Evolutionary conservation across 805 yeast species (phyloP).

Genomic region (Vanderwaltozyma tropicalis): DNA sequence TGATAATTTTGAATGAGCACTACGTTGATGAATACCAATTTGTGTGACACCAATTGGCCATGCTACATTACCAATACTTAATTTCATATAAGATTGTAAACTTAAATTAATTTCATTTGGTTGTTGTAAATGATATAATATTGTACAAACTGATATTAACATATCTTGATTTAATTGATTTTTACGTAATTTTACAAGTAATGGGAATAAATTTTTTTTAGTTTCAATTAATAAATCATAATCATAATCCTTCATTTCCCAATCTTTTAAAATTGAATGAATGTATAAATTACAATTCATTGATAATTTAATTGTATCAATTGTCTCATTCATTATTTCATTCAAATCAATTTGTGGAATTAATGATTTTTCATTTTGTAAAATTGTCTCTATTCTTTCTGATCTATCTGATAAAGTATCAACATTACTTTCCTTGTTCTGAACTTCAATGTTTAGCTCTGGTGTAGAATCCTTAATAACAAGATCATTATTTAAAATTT

Average conservation of each 20-base stretch:
- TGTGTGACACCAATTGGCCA: constrained; percentile 85
- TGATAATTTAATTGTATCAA: constrained; percentile 21
- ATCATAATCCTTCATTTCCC: constrained; percentile 26
- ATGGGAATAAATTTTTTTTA: constrained; percentile 39
- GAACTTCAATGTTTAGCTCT: too few species aligned
- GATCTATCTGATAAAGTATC: too few species aligned
- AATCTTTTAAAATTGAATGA: constrained; percentile 27
- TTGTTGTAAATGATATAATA: constrained; percentile 50
- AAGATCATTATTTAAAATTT: too few species aligned
- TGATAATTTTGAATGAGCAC: constrained; percentile 40
- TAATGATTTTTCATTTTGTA: constrained; percentile 7
- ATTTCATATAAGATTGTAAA: constrained; percentile 56
- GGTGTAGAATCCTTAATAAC: too few species aligned
- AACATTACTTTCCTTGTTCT: too few species aligned
- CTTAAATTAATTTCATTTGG: constrained; percentile 18
- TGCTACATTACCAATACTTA: constrained; percentile 79
- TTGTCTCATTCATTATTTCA: constrained; percentile 7
- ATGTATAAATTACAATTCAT: constrained; percentile 34
- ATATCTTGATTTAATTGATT: constrained; percentile 30
- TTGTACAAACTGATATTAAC: constrained; percentile 47
- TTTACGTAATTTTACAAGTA: constrained; percentile 44
- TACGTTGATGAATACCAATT: constrained; percentile 71
- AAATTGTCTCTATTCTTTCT: constrained; percentile 4
- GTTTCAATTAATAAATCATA: constrained; percentile 35
- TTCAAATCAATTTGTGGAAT: constrained; percentile 2